Conservation (phyloP, 2,329 filamentous ascomycete species). For the Scopulariopsis brevicaulis region DNA sequence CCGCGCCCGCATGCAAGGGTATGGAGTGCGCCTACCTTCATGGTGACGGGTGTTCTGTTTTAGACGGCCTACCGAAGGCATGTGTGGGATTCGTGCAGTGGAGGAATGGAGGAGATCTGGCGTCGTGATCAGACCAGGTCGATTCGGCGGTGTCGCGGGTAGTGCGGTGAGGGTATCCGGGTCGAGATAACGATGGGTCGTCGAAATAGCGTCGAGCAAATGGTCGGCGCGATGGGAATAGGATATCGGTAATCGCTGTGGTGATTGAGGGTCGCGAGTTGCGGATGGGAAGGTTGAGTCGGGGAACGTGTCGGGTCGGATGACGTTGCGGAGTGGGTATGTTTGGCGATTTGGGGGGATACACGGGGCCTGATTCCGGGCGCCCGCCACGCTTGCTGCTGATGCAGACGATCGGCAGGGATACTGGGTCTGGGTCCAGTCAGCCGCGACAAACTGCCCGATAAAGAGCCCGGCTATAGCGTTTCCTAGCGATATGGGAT, state of each 20-base stretch:
- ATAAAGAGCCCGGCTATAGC: neutral
- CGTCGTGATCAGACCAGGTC: neutral
- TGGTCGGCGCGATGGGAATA: neutral
- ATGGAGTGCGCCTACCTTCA: constrained; percentile 10
- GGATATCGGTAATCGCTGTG: neutral
- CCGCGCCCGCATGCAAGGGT: neutral
- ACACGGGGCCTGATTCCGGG: neutral
- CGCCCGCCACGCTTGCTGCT: neutral
- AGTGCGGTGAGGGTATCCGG: neutral
- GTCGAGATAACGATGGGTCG: neutral
- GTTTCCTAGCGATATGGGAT: neutral
- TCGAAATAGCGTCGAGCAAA: neutral
- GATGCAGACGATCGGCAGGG: neutral
- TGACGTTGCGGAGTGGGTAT: neutral
- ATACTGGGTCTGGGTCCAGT: neutral
- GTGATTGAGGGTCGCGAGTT: neutral
- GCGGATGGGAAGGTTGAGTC: neutral
- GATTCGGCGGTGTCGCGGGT: neutral
- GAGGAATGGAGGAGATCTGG: neutral
- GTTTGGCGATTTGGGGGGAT: neutral
- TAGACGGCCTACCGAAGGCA: constrained; percentile 3
- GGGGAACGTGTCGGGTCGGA: neutral
- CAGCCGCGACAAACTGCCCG: neutral
- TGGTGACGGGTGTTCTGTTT: constrained; percentile 8
- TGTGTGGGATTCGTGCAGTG: constrained; percentile 1